Base-by-base conservation (phyloP, 805 yeast genomes). In the Lachancea sp. region DNA sequence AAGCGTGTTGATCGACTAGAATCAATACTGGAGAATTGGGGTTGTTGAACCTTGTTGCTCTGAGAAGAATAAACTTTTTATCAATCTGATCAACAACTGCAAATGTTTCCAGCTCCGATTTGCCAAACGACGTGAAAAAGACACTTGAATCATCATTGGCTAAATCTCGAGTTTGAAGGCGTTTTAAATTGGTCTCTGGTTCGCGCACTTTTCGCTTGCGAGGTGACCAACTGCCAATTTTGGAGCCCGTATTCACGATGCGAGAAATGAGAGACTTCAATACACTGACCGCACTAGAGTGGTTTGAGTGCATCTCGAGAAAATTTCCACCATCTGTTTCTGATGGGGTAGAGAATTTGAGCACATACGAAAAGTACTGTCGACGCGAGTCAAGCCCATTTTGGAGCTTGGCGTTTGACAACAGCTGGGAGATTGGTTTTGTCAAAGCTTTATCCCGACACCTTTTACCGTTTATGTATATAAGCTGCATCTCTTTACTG, bases 1-100 rank as follows among this genome's bases (percentile, higher is more conserved):
- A 78, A 0, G 95, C 95, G 67, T 88, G 96, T 55, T 87, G 96
- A 57, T 88, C 96, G 4, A 84, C 54, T 1, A 77, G 63, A 17
- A 77, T 59, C 13, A 77, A 52, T 0, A 56, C 37, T 7, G 49
- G 48, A 11, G 8, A 22, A 1, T 49, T 29, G 1, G 55, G n/a
- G 1, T 41, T 37, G 11, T 10, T 13, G 17, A 3, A 3, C 0
- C 41, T 25, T 8, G n/a, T 38, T 0, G 57, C 33, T 19, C 60
- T 67, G 2, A 75, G 59, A 3, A 87, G 63, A 8, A 88, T 77
- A 55, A 85, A 85, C 56, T 82, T 84, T 3, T 62, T 55, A 38
- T 79, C 86, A 2, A 85, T 63, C 57, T 86, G 95, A 3, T 73
- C 68, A 5, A 82, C 66, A 0, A 79, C 70, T 7, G 54, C 48